Evolutionary conservation across 768 basidiomycete genomes (phyloP).

Genomic region (Sutorius australiensis): DNA sequence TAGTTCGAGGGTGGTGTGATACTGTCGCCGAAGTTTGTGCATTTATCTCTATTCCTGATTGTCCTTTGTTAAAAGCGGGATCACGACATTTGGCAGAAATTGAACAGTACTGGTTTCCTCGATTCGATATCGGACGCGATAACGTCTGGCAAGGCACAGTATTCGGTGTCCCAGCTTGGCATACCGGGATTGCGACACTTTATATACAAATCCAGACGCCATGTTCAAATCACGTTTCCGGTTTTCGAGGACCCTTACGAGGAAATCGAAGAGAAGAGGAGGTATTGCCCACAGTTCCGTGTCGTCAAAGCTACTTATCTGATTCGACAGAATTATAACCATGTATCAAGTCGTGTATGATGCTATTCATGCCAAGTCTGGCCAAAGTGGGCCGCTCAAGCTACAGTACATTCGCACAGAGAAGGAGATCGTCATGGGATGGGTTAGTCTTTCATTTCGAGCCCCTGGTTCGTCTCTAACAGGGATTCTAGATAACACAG

Average conservation of each 20-base stretch:
- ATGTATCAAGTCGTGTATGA: constrained; percentile 88
- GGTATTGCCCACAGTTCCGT: constrained; percentile 38
- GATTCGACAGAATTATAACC: constrained; percentile 60
- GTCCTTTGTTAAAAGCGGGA: not conserved
- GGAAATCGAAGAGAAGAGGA: constrained; percentile 49
- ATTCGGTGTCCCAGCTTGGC: constrained; percentile 69
- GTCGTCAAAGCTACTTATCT: constrained; percentile 6
- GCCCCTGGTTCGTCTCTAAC: not conserved
- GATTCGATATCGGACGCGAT: constrained; percentile 49
- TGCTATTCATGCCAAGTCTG: constrained; percentile 84
- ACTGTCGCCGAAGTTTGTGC: constrained; percentile 52
- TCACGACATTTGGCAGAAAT: constrained; percentile 42
- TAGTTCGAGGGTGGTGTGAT: constrained; percentile 75
- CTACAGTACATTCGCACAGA: constrained; percentile 84
- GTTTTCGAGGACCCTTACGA: constrained; percentile 86
- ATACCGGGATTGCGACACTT: constrained; percentile 93
- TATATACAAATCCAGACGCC: constrained; percentile 84
- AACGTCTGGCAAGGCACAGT: constrained; percentile 50
- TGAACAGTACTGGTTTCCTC: constrained; percentile 56
- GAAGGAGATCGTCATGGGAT: constrained; percentile 87
- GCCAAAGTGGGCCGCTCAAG: constrained; percentile 76
- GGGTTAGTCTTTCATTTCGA: constrained; percentile 55
- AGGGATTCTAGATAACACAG: constrained; percentile 69
- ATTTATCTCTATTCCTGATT: not conserved
- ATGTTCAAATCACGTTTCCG: constrained; percentile 88